These are phyloP conservation scores for Stipa capillata DNA, from an alignment of 176 grass and related monocot species.

Conservation along the genomic window DNA sequence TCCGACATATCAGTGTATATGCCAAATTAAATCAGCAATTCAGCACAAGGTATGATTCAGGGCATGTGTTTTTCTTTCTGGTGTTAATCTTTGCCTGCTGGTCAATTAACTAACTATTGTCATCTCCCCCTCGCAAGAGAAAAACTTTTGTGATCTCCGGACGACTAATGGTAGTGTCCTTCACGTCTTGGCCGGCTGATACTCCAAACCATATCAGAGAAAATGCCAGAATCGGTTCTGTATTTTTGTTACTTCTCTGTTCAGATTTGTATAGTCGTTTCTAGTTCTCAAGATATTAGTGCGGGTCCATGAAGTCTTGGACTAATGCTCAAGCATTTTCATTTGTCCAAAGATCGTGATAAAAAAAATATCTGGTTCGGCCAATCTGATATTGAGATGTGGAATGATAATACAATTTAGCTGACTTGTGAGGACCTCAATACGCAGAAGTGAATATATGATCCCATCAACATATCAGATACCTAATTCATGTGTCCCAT, in stretches of 20 bases:
- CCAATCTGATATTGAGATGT: neutral
- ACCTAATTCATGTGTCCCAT: no score
- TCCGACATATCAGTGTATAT: neutral
- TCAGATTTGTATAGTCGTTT: neutral
- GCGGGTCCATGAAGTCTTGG: conserved; percentile 12
- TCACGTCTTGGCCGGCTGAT: neutral
- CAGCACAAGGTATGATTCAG: neutral
- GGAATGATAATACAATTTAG: neutral
- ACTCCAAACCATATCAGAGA: neutral
- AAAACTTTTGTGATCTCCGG: neutral
- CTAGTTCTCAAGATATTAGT: conserved; percentile 1
- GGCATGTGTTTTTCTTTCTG: no score
- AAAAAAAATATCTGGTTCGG: neutral
- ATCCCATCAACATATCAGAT: no score
- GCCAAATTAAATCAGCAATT: neutral
- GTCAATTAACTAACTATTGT: neutral
- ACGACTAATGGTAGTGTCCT: neutral
- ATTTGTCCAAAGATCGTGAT: neutral
- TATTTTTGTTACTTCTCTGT: neutral
- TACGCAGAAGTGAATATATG: no score
- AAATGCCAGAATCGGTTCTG: neutral
- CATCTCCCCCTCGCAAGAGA: no score
- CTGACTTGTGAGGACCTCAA: no score
- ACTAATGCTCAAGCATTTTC: neutral
- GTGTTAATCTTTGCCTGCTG: neutral